Conservation (phyloP, 2,329 filamentous ascomycete genomes). For the Apiospora phragmitis region DNA sequence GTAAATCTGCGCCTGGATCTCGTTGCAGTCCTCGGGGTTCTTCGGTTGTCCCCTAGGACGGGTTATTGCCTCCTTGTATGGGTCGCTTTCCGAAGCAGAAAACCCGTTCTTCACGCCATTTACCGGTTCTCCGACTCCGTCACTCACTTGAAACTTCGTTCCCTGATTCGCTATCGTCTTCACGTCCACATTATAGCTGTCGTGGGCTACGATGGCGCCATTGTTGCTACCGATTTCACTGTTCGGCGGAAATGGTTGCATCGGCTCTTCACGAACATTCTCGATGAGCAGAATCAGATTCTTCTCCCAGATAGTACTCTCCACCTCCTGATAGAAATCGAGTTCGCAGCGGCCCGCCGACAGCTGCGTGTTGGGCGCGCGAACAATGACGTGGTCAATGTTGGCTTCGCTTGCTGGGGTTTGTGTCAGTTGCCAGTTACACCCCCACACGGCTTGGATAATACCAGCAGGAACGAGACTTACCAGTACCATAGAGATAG, state of each 20-base stretch:
- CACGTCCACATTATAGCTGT: background rate
- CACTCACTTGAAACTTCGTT: background rate
- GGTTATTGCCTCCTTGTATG: background rate
- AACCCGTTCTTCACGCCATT: background rate
- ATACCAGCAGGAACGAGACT: background rate
- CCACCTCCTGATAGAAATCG: slow-evolving; percentile 17
- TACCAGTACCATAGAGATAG: slow-evolving; percentile 42
- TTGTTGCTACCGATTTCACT: slow-evolving; percentile 27
- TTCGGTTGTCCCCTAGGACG: background rate
- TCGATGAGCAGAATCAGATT: slow-evolving; percentile 32
- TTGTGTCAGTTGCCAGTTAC: background rate
- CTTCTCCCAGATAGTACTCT: slow-evolving; percentile 17
- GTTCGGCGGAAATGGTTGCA: slow-evolving; percentile 38
- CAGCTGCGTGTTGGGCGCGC: slow-evolving; percentile 41
- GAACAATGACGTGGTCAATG: slow-evolving; percentile 45
- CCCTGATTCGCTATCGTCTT: background rate
- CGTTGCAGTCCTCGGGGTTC: background rate
- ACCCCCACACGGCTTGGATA: background rate
- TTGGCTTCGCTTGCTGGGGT: slow-evolving; percentile 30
- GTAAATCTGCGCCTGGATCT: background rate
- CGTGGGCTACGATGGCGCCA: slow-evolving; percentile 22
- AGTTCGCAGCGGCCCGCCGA: slow-evolving; percentile 28
- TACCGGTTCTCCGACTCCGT: background rate
- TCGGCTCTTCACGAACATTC: slow-evolving; percentile 34
- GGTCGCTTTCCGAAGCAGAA: background rate